phyloP scores from a whole-genome alignment of 805 yeast genomes.

The Saccharomycopsis olivae region DNA sequence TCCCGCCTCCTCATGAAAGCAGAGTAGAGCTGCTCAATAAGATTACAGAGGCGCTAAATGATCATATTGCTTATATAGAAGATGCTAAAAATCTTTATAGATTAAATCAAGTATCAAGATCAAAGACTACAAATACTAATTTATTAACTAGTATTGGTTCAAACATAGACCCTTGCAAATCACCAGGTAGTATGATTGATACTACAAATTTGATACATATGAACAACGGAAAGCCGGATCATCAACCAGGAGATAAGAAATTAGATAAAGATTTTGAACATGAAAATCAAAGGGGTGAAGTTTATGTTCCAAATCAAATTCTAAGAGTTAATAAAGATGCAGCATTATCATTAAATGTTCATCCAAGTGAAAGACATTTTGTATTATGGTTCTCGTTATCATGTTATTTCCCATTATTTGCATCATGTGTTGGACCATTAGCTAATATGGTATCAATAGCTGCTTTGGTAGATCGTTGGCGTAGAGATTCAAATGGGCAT shows the following conservation, averaged over 20 bases:
- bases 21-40: neutral
- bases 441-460: slow-evolving; percentile 66
- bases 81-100: too few species aligned
- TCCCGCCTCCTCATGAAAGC: too few species aligned
- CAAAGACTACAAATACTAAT: too few species aligned
- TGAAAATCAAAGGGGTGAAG: too few species aligned
- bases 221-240: too few species aligned
- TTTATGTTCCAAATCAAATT: slow-evolving; percentile 14
- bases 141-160: too few species aligned
- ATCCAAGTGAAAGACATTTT: slow-evolving; percentile 15
- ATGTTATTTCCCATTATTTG: slow-evolving; percentile 60
- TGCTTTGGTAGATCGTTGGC: slow-evolving; percentile 65
- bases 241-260: too few species aligned
- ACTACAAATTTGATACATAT: too few species aligned
- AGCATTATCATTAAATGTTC: slow-evolving; percentile 14
- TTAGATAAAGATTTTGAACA: too few species aligned
- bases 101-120: too few species aligned
- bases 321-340: slow-evolving; percentile 13
- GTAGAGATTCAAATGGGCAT: slow-evolving; percentile 24
- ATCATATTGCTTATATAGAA: slow-evolving; percentile 5
- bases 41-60: slow-evolving; percentile 4
- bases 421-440: slow-evolving; percentile 73
- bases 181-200: too few species aligned
- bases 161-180: too few species aligned
- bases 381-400: slow-evolving; percentile 53